phyloP scores from a whole-genome alignment of 23 red algal genomes.

The Gracilariopsis chorda region DNA sequence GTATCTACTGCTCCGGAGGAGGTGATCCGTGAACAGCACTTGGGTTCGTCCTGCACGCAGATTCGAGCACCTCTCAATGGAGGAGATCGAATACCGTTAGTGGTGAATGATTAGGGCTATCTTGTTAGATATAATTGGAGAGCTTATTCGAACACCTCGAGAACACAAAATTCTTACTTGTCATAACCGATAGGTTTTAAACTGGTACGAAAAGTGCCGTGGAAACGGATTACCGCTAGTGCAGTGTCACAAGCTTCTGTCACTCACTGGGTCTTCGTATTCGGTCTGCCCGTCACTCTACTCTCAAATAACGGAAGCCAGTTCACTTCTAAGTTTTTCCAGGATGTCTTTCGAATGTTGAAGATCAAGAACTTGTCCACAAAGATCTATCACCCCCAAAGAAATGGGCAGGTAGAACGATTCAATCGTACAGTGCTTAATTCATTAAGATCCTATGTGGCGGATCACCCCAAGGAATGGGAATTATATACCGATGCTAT shows the following conservation, averaged over 20 bases:
- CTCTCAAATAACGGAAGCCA: slow-evolving; percentile 27
- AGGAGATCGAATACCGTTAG: too few relatives aligned
- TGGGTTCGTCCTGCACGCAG: too few relatives aligned
- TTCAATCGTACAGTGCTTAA: neutral
- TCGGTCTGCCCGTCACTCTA: neutral
- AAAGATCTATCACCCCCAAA: neutral
- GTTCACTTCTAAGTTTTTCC: slow-evolving; percentile 37
- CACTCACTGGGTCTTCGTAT: slow-evolving; percentile 13
- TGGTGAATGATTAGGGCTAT: too few relatives aligned
- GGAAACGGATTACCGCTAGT: neutral
- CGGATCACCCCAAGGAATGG: neutral
- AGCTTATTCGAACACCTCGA: too few relatives aligned
- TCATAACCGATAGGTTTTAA: slow-evolving; percentile 9
- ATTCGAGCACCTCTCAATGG: too few relatives aligned
- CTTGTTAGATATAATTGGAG: too few relatives aligned
- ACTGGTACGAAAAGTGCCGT: neutral
- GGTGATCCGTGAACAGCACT: too few relatives aligned
- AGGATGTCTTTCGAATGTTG: neutral
- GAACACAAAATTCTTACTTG: slow-evolving; percentile 27
- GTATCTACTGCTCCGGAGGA: too few relatives aligned
- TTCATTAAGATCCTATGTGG: neutral
- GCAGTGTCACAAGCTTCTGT: neutral
- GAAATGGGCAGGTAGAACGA: slow-evolving; percentile 26
- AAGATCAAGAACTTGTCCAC: neutral
- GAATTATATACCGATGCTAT: neutral